Conservation (phyloP, 2,329 filamentous ascomycete genomes). For the Penicillium hordei region DNA sequence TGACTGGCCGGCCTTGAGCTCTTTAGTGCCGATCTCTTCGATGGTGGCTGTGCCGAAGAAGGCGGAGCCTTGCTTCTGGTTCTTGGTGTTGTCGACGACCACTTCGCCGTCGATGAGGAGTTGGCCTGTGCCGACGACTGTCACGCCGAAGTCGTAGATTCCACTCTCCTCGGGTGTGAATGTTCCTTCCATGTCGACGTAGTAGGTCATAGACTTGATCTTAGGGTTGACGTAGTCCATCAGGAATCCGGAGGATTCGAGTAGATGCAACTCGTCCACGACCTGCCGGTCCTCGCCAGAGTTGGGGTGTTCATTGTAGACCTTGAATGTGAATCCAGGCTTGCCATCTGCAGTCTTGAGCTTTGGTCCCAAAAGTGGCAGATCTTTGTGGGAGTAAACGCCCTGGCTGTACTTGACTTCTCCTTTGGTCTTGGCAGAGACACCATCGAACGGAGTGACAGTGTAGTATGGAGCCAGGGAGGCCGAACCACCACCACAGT, state of each 20-base stretch:
- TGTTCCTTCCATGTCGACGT: slow-evolving; percentile 61
- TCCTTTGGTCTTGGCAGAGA: slow-evolving; percentile 37
- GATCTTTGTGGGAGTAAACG: slow-evolving; percentile 63
- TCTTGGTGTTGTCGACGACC: slow-evolving; percentile 65
- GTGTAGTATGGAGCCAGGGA: slow-evolving; percentile 50
- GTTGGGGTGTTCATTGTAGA: slow-evolving; percentile 59
- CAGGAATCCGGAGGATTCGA: slow-evolving; percentile 47
- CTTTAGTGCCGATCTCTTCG: slow-evolving; percentile 61
- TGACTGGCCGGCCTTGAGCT: slow-evolving; percentile 58
- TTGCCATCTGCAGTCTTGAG: slow-evolving; percentile 55
- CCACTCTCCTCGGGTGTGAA: slow-evolving; percentile 61
- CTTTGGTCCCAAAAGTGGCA: slow-evolving; percentile 58
- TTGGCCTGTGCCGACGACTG: slow-evolving; percentile 65
- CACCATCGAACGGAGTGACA: slow-evolving; percentile 46
- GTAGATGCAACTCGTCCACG: slow-evolving; percentile 53
- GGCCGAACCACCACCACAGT: slow-evolving; percentile 65
- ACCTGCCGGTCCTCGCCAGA: slow-evolving; percentile 48
- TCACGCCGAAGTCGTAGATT: slow-evolving; percentile 65
- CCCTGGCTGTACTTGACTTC: slow-evolving; percentile 57
- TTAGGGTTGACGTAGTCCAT: slow-evolving; percentile 58
- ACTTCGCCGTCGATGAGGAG: slow-evolving; percentile 63
- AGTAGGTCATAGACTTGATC: slow-evolving; percentile 55
- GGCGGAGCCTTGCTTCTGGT: slow-evolving; percentile 61
- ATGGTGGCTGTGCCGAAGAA: slow-evolving; percentile 66
- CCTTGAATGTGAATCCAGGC: slow-evolving; percentile 61